Conservation (phyloP, 2,329 filamentous ascomycete species). For the Stagonosporopsis chrysanthemi region DNA sequence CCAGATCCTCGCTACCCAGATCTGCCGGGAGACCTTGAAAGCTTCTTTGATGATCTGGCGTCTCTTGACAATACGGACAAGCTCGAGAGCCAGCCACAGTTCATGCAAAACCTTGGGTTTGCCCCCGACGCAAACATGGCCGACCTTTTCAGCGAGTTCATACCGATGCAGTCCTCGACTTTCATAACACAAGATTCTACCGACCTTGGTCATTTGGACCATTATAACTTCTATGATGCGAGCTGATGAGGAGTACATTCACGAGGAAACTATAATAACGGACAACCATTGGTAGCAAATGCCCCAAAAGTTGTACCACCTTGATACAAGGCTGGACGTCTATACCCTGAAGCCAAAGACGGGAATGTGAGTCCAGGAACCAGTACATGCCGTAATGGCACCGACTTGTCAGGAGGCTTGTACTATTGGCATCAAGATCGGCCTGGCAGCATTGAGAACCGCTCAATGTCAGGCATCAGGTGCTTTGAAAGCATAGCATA, state of each 20-base stretch:
- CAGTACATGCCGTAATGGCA: neutral
- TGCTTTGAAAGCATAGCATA: neutral
- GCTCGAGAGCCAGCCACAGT: constrained; percentile 65
- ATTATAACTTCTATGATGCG: constrained; percentile 37
- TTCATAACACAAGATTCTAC: constrained; percentile 38
- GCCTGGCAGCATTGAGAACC: neutral
- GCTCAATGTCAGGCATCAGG: neutral
- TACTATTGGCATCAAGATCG: neutral
- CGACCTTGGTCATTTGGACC: constrained; percentile 34
- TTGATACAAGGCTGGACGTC: neutral
- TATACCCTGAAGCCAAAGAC: neutral
- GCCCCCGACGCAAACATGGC: constrained; percentile 67
- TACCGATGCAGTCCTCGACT: constrained; percentile 46
- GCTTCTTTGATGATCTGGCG: constrained; percentile 65
- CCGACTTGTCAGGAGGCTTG: neutral
- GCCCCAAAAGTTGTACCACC: neutral
- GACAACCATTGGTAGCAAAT: neutral
- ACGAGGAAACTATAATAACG: neutral
- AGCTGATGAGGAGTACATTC: constrained; percentile 15
- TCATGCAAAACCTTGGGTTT: constrained; percentile 73
- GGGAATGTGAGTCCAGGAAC: neutral
- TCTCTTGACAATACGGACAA: constrained; percentile 63
- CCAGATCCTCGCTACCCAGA: constrained; percentile 43
- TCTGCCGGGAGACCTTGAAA: constrained; percentile 55
- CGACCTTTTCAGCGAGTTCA: constrained; percentile 58